Base-by-base conservation (phyloP, 2,329 filamentous ascomycete genomes). In the Aspergillus texensis region DNA sequence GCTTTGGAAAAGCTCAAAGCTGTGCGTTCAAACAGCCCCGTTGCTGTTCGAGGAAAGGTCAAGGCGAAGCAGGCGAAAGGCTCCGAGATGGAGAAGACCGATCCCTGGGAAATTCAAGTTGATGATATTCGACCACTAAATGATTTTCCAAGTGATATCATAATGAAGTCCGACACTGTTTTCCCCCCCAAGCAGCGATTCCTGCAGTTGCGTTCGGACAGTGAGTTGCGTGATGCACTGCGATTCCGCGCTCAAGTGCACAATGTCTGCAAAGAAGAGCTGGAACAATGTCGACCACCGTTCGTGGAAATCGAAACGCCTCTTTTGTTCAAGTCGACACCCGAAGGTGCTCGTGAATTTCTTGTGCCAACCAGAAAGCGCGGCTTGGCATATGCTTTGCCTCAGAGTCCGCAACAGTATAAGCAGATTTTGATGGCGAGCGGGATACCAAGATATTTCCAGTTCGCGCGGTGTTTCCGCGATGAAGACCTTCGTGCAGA, bases 341-440 rank as follows among this genome's bases (percentile, higher is more conserved):
- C 95, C 0, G 95, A 99, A 80, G 95, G 95, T 0, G 96, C 95
- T 1, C 86, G 94, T 56, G 95, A 99, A 76, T 99, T 99, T 66
- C 78, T 99, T 6, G 94, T 99, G 5, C 95, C 95, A 0, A 96
- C 94, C 0, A 85, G 95, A 32, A 86, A 85, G 41, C 84, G 84
- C 1, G 93, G 92, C 0, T 81, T 89, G 64, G 93, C 92, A 4
- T 99, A 98, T 77, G 95, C 95, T 10, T 82, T 99, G 24, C 94
- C 94, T 0, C 96, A 99, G 76, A 98, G 94, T 68, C 95, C 95
- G 0, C 95, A 99, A 77, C 95, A 99, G 77, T 99, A 98, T 76
- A 99, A 99, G 80, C 95, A 99, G 80, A 92, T 97, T 2, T 85
- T 99, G 48, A 98, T 99, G 93, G 92, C 93, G 0, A 91, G 91